phyloP scores from a whole-genome alignment of 2,329 filamentous ascomycete species.

The Dactylellina drechsleri region DNA sequence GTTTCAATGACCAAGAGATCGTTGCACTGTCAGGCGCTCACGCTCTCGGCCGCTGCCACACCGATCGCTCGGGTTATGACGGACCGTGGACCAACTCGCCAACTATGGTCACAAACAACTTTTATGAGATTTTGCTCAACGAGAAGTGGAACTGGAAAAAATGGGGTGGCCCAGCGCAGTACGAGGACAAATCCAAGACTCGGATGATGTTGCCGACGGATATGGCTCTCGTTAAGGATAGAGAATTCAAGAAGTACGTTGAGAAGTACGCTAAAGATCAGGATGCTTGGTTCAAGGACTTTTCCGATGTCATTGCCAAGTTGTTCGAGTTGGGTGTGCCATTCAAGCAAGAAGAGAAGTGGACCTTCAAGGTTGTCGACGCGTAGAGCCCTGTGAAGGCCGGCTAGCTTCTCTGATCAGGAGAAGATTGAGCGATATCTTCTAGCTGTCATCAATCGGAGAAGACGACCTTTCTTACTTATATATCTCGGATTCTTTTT shows the following conservation, averaged over 20 bases:
- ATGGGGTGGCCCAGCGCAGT: constrained; percentile 92
- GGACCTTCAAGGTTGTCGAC: constrained; percentile 71
- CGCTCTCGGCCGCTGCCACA: constrained; percentile 75
- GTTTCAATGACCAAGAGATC: constrained; percentile 96
- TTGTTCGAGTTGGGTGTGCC: constrained; percentile 95
- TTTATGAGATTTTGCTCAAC: constrained; percentile 83
- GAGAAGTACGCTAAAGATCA: constrained; percentile 92
- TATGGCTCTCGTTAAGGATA: constrained; percentile 86
- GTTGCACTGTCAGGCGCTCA: constrained; percentile 88
- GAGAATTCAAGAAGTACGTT: constrained; percentile 80
- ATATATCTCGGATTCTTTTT: not conserved
- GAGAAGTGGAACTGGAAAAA: constrained; percentile 94
- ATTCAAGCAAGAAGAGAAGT: constrained; percentile 75
- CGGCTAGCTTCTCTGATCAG: not conserved
- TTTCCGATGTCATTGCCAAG: constrained; percentile 78
- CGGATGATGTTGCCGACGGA: constrained; percentile 99
- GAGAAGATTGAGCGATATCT: constrained; percentile 9
- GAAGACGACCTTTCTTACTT: not conserved
- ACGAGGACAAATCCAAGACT: constrained; percentile 84
- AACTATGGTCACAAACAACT: constrained; percentile 93
- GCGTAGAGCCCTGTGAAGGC: constrained; percentile 41
- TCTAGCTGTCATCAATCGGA: not conserved
- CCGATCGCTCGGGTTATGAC: constrained; percentile 84
- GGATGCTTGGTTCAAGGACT: constrained; percentile 92
- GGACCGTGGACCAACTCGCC: constrained; percentile 94